Evolutionary conservation across 1,284 basidiomycete species (phyloP).

Genomic region (Chiua sp.): DNA sequence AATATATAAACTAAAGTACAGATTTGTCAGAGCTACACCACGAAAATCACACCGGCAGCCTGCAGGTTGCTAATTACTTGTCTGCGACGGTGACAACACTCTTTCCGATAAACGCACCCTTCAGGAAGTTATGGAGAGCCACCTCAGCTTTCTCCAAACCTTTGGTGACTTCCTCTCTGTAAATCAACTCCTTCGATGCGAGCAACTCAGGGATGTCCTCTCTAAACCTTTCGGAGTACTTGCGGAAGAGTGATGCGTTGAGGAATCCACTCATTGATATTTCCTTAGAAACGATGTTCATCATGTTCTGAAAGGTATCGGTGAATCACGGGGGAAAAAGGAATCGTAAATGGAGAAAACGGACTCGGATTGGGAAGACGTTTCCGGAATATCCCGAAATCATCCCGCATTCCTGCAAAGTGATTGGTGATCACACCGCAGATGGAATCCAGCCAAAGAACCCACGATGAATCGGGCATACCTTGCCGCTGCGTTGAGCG

Average conservation of each 20-base stretch:
- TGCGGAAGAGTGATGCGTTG: neutral
- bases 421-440: too few relatives aligned
- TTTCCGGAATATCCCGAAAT: neutral
- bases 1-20: neutral
- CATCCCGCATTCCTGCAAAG: neutral
- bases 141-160: neutral
- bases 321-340: neutral
- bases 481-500: constrained; percentile 54
- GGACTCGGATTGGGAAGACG: constrained; percentile 1
- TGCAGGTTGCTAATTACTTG: neutral
- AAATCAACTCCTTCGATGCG: constrained; percentile 1
- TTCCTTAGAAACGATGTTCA: neutral
- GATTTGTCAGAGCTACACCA: neutral
- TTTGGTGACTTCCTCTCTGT: neutral
- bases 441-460: neutral
- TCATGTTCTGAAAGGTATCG: neutral
- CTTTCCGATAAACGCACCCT: constrained; percentile 1
- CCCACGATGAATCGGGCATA: constrained; percentile 51
- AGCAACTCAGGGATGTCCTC: neutral
- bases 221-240: neutral
- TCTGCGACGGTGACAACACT: neutral
- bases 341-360: neutral
- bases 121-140: neutral
- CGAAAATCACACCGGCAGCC: too few relatives aligned
- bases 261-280: neutral